phyloP scores from a whole-genome alignment of 2,329 filamentous ascomycete genomes.

The Xylaria sp. region DNA sequence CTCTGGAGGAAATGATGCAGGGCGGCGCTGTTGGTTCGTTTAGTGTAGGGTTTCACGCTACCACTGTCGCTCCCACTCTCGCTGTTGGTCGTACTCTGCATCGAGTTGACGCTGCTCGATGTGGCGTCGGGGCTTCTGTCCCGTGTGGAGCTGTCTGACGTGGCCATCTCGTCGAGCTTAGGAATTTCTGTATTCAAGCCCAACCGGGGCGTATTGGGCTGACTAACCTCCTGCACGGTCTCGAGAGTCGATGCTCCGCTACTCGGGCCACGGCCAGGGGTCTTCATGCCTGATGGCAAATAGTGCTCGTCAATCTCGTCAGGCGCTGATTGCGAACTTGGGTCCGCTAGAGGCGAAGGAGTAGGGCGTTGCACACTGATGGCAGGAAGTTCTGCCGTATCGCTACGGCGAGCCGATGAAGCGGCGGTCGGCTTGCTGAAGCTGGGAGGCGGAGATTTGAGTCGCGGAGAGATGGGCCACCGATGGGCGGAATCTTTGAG shows the following conservation, averaged over 20 bases:
- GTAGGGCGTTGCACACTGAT: conserved; percentile 51
- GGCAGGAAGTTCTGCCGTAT: conserved; percentile 46
- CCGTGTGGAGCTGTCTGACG: conserved; percentile 38
- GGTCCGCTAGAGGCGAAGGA: conserved; percentile 42
- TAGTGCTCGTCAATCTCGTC: conserved; percentile 51
- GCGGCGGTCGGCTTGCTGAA: conserved; percentile 37
- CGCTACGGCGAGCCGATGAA: conserved; percentile 37
- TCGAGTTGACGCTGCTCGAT: conserved; percentile 41
- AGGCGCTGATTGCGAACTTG: conserved; percentile 35
- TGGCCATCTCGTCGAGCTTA: conserved; percentile 46
- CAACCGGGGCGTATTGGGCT: conserved; percentile 62
- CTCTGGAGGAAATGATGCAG: conserved; percentile 50
- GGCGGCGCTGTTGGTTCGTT: conserved; percentile 40
- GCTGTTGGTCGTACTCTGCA: conserved; percentile 41
- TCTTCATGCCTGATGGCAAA: conserved; percentile 50
- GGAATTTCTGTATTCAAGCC: conserved; percentile 44
- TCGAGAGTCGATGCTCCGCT: conserved; percentile 63
- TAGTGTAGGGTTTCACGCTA: conserved; percentile 40
- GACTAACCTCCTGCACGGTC: conserved; percentile 86
- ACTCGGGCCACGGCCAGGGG: conserved; percentile 55
- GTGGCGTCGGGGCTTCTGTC: conserved; percentile 34
- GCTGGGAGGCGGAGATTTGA: conserved; percentile 70
- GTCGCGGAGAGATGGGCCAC: conserved; percentile 72
- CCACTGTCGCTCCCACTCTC: conserved; percentile 65
- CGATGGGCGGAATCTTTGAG: conserved; percentile 51